Base-by-base conservation (phyloP, 2,329 filamentous ascomycete genomes). In the Xylaria sp. region DNA sequence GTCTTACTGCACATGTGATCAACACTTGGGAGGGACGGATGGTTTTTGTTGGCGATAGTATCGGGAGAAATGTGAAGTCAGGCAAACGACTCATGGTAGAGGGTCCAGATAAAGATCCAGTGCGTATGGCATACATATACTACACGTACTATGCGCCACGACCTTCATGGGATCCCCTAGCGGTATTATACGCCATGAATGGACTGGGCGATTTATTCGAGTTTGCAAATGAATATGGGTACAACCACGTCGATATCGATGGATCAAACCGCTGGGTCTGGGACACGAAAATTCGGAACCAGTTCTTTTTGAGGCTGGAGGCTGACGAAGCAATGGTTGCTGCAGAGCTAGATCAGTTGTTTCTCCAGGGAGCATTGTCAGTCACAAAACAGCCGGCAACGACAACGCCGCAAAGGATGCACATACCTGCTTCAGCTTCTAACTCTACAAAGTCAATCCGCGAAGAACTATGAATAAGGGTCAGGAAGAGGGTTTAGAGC, bases 261-360 rank as follows among this genome's bases (percentile, higher is more conserved):
- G 83, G 83, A 2, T 76, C 79, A 4, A 85, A 85, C 69, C 57
- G 58, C n/a, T 85, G 83, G 83, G 71, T 83, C 1, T 74, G 76
- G 15, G 81, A 84, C 46, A 64, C 75, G 17, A 28, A 26, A 6
- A 72, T 76, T 4, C 79, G 71, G 17, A 79, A 80, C 46, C 83
- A 84, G 75, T 78, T 79, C 62, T 85, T 80, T 76, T 65, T 85
- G 57, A 74, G 70, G 53, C 68, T 84, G 46, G 53, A 53, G 17
- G 51, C 51, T 20, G 59, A 62, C 23, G 63, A 71, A 26, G 33
- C 44, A 23, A 65, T 59, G 7, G 69, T 54, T 20, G 69, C 65
- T 6, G 33, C 28, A 33, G 40, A 60, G 44, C 26, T 72, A 17
- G 69, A 72, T 54, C 48, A 20, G 11, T 53, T 72, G 46, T 65